Evolutionary conservation across 441 rosid genomes (phyloP).

Genomic region (Aquilaria agallochum): DNA sequence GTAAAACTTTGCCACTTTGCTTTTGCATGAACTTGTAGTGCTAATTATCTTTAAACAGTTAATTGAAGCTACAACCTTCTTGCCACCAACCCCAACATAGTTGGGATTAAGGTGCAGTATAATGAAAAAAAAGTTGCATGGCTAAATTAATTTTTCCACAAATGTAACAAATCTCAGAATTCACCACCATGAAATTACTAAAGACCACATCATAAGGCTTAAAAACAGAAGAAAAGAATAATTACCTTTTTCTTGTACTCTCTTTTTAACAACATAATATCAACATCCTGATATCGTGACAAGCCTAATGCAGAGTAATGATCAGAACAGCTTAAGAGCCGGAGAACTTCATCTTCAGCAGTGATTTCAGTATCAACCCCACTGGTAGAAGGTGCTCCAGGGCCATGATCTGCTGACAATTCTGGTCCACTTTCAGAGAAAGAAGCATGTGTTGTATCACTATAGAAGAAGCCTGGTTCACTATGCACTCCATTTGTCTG

Average conservation of each 20-base stretch:
- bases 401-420: slow-evolving; percentile 54
- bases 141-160: too few relatives aligned
- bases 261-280: slow-evolving; percentile 65
- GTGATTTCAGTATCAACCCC: slow-evolving; percentile 77
- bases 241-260: slow-evolving; percentile 93
- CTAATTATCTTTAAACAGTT: too few relatives aligned
- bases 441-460: slow-evolving; percentile 51
- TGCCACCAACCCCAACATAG: too few relatives aligned
- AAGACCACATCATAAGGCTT: too few relatives aligned
- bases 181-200: too few relatives aligned
- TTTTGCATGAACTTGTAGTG: too few relatives aligned
- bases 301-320: slow-evolving; percentile 85
- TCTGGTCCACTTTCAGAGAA: slow-evolving; percentile 63
- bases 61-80: too few relatives aligned
- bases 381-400: slow-evolving; percentile 86
- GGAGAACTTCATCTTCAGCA: slow-evolving; percentile 89
- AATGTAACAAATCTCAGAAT: too few relatives aligned
- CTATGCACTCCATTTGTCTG: slow-evolving; percentile 47
- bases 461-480: slow-evolving; percentile 35
- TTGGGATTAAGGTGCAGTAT: too few relatives aligned
- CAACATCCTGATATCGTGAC: slow-evolving; percentile 61
- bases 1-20: too few relatives aligned
- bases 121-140: too few relatives aligned
- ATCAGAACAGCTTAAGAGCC: slow-evolving; percentile 77
- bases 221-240: slow-evolving; percentile 12